Percentiles rank a stretch among this genome's conserved stretches.
Conservation (phyloP, 169 alveolate species). For the Eimeria maxima region DNA sequence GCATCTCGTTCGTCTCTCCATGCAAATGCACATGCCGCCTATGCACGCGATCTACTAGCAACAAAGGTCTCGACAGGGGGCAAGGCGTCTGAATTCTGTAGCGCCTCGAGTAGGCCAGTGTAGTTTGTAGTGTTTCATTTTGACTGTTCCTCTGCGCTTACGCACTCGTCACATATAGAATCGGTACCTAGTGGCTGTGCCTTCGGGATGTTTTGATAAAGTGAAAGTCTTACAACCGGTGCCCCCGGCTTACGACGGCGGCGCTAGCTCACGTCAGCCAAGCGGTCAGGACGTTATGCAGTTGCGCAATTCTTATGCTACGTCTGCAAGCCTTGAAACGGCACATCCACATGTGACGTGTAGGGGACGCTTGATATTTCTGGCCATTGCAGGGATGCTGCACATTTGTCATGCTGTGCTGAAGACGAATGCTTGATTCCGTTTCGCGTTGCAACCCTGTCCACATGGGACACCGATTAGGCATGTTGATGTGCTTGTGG, state of each 20-base stretch:
- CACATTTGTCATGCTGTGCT: not conserved
- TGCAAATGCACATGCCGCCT: not conserved
- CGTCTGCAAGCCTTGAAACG: not conserved
- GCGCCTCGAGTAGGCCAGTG: not conserved
- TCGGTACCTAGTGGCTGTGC: not conserved
- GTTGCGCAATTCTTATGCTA: not conserved
- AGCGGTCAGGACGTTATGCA: not conserved
- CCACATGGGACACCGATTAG: not conserved
- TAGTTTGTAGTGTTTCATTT: not conserved
- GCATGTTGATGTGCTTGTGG: not conserved
- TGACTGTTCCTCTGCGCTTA: not conserved
- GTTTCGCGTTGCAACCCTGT: no score
- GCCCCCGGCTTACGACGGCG: no score
- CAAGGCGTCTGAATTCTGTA: not conserved
- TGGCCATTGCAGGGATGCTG: not conserved
- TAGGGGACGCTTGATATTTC: not conserved
- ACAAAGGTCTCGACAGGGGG: not conserved
- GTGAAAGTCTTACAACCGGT: not conserved
- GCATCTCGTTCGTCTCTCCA: not conserved
- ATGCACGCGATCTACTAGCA: not conserved
- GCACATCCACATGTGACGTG: not conserved
- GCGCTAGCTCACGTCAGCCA: no score
- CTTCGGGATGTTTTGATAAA: not conserved
- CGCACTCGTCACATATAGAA: not conserved
- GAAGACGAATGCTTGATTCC: not conserved